Percentiles rank a stretch among this genome's conserved stretches.
Conservation (phyloP, 2,329 filamentous ascomycete species). For the Penicillium italicum region DNA sequence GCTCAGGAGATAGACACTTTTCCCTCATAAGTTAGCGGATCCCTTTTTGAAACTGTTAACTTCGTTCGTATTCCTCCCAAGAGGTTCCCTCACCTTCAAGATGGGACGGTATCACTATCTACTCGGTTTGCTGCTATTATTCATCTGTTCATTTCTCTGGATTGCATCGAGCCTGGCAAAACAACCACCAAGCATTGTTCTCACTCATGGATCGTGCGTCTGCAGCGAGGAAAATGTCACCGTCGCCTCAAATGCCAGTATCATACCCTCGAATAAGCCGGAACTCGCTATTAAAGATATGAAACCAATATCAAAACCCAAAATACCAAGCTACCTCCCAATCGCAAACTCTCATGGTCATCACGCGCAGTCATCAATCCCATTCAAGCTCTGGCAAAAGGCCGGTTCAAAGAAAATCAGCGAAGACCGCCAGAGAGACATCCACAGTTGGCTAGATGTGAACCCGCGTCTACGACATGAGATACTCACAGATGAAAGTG, state of each 20-base stretch:
- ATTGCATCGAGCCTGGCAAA: background rate
- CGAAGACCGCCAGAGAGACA: background rate
- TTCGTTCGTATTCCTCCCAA: background rate
- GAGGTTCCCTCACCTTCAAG: background rate
- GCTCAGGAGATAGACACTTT: background rate
- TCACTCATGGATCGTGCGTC: background rate
- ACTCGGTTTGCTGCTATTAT: slow-evolving; percentile 5
- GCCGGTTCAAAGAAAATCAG: slow-evolving; percentile 4
- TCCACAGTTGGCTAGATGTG: slow-evolving; percentile 23
- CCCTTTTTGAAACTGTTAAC: background rate
- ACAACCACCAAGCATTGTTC: background rate
- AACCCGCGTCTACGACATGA: slow-evolving; percentile 33
- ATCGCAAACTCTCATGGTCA: background rate
- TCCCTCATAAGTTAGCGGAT: background rate
- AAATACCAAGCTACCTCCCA: slow-evolving; percentile 1
- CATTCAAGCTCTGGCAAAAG: slow-evolving; percentile 18
- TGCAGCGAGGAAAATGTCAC: background rate
- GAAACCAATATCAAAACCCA: background rate
- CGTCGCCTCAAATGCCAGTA: background rate
- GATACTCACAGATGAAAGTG: slow-evolving; percentile 31
- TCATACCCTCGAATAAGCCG: background rate
- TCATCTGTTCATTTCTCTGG: slow-evolving; percentile 7
- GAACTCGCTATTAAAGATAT: background rate
- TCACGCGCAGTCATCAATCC: background rate
- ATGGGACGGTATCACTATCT: slow-evolving; percentile 11